A percentile compares a stretch with the other conserved stretches of the same genome.
phyloP scores from a whole-genome alignment of 192 early-diverging fungal species.

The Backusella tuberculispora region DNA sequence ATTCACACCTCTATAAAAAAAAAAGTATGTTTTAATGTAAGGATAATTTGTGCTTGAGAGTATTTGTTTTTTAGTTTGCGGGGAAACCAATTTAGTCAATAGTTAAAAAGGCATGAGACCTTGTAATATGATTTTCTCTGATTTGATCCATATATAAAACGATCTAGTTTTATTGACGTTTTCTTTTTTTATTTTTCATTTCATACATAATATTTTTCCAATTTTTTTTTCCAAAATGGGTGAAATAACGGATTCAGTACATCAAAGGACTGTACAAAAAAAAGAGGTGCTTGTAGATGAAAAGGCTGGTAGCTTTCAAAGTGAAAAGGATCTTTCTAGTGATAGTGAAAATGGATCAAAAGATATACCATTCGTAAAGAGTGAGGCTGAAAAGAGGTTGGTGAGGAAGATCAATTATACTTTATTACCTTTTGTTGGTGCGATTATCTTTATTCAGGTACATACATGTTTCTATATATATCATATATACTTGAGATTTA shows the following conservation, averaged over 20 bases:
- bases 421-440: constrained; percentile 21
- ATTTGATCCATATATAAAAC: not conserved
- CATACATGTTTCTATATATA: not conserved
- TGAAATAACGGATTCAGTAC: not conserved
- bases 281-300: not conserved
- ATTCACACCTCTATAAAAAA: constrained; percentile 2
- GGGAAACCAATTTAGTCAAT: constrained; percentile 1
- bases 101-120: not conserved
- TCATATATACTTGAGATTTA: not conserved
- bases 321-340: not conserved
- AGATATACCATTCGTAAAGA: constrained; percentile 4
- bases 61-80: not conserved
- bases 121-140: not conserved
- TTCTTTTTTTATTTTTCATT: not conserved
- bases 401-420: constrained; percentile 24
- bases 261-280: constrained; percentile 6
- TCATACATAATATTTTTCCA: not conserved
- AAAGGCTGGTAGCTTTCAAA: not conserved
- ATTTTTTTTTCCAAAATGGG: not conserved
- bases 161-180: not conserved
- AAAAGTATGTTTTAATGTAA: not conserved
- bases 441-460: constrained; percentile 33
- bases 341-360: not conserved
- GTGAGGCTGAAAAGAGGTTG: constrained; percentile 13
- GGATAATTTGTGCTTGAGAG: not conserved